Evolutionary conservation across 2,329 filamentous ascomycete genomes (phyloP), one percentile per base, ranked within the genome.

Genomic region (Fusarium neocosmosporiellum): DNA sequence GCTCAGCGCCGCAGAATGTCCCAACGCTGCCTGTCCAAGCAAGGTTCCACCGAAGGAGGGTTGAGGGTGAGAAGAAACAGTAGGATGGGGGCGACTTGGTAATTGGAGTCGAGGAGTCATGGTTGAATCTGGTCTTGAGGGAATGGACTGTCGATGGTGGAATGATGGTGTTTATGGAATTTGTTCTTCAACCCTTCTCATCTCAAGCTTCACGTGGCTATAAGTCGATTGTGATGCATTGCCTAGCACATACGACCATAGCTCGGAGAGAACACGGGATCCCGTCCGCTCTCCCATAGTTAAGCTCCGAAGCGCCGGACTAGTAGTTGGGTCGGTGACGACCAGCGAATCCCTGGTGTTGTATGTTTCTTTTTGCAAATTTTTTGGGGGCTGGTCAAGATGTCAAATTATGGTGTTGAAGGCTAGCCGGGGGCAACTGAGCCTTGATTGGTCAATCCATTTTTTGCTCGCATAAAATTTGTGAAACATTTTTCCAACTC

Each of bases 251-350:
- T 70, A 70, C 61, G 61, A 69, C 66, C 66, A 70, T 16, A 70
- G 66, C 66, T 69, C 67, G 66, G 57, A 59, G 66, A 69, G 39
- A 70, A 69, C 60, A 70, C 66, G 60, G 66, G 67, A 66, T 69
- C 67, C 60, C 67, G 67, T 70, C 60, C 7, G 65, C 65, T 70
- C 65, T 66, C 67, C 65, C 65, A 69, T 55, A 65, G 67, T 69
- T 48, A 69, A 69, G 46, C 67, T 62, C 22, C 54, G 46, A 68
- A 69, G 65, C 65, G 67, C 67, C 16, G 48, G 65, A 69, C 64
- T 65, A 69, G 65, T 69, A 69, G 67, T 69, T 69, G 41, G 66
- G 65, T 69, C 66, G 66, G 66, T 69, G 65, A 69, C 65, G 65
- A 67, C 65, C 65, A 69, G 67, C 59, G 67, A 69, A 70, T 65